These are phyloP conservation scores for Rugonectria rugulosa DNA, from an alignment of 2,329 filamentous ascomycete genomes.

Conservation along the genomic window DNA sequence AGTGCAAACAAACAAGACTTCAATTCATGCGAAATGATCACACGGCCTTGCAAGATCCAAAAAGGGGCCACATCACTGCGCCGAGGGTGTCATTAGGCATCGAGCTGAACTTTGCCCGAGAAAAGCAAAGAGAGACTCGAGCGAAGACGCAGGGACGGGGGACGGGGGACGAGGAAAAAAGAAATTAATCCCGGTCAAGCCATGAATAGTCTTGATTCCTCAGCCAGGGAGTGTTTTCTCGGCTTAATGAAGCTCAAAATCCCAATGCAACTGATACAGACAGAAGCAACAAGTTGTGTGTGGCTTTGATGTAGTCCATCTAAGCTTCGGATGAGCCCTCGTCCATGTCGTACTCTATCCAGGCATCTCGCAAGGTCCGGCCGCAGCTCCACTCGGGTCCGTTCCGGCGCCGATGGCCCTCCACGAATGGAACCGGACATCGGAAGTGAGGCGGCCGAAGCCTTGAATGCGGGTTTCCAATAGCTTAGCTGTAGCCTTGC, in stretches of 20 bases:
- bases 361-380: no score
- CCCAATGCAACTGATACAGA: neutral
- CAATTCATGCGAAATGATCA: neutral
- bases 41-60: neutral
- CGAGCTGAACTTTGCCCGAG: neutral
- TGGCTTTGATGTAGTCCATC: neutral
- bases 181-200: neutral
- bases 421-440: slow-evolving; percentile 7
- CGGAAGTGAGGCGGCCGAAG: slow-evolving; percentile 5
- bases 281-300: no score
- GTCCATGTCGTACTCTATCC: no score
- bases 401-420: slow-evolving; percentile 11
- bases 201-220: neutral
- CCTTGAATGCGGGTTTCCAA: slow-evolving; percentile 16
- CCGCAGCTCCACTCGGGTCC: slow-evolving; percentile 8
- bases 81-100: neutral
- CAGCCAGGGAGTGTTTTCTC: slow-evolving; percentile 9
- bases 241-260: neutral
- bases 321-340: neutral
- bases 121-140: slow-evolving; percentile 8
- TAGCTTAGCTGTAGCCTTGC: slow-evolving; percentile 15
- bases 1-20: neutral
- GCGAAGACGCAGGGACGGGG: neutral
- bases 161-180: neutral
- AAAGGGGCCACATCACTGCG: neutral